Evolutionary conservation across 371 early-diverging fungal genomes (phyloP), one percentile per base, ranked within the genome.

Genomic region (Mortierella sp.): DNA sequence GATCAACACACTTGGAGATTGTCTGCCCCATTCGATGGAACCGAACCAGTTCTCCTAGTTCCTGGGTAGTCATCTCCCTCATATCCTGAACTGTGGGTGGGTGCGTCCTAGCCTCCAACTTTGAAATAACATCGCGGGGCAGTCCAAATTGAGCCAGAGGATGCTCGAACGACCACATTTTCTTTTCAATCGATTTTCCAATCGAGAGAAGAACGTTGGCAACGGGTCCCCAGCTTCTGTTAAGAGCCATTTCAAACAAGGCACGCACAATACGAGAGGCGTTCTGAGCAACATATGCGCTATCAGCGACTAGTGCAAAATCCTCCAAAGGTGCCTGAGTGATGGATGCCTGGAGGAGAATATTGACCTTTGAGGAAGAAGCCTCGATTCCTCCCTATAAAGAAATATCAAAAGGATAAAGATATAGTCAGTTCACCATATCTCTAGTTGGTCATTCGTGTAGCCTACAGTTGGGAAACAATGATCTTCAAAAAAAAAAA

Each of bases 81-180:
- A 99, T 86, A 25, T 90, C 89, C 69, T 94, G 93, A 43, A 90
- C 86, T 2, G 84, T 72, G 1, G 86, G 86, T 58, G 82, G 82
- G 21, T 90, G 84, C 7, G 83, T 81, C 2, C 89, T 82, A 19
- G 72, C 80, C 73, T 96, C 94, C 43, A 98, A 75, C 65, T 94
- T 94, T 57, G 85, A 75, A 55, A 95, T 81, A 19, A 97, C 89
- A 11, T 94, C 95, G 14, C 66, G 73, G 0, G 96, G 92, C 0
- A 96, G 72, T 0, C 85, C 90, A 85, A 97, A 95, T 76, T 98
- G 98, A 11, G 86, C 81, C 19, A 99, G 82, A 0, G 98, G 96
- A 72, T 96, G 96, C 75, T 98, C 96, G 72, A 94, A 96, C 4
- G 94, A 89, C 99, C 99, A 99, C 93, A 97, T 92, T 25, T 91